Base-by-base conservation (phyloP, 1,284 basidiomycete species). In the Acaromyces ingoldii region DNA sequence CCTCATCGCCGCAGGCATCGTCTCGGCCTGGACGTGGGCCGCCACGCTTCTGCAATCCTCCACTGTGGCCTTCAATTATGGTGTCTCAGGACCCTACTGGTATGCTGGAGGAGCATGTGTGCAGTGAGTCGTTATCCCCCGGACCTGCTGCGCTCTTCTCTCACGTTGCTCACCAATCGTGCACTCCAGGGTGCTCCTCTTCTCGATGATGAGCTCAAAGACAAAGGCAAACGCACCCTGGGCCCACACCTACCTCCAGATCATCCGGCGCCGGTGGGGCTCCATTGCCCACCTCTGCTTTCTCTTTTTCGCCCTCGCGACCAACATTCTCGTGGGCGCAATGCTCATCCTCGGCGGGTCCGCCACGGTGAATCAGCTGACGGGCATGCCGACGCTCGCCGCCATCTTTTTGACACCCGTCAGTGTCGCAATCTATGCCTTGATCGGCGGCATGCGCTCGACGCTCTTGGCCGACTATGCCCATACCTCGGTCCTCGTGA, bases 1-100 rank as follows among this genome's bases (percentile, higher is more conserved):
- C 6, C 79, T 95, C 37, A 91, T 93, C 54, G 91, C 90, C 0
- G 83, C 88, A 9, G 90, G 89, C 6, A 91, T 93, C 58, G 88
- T 92, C 11, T 82, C 63, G 7, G 69, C 69, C 1, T 66, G 67
- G 68, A 70, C 67, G n/a, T 67, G 72, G 75, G 67, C 71, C 1
- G 76, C 81, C 0, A 84, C 83, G 0, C 77, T 85, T 0, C 76
- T 84, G 7, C 82, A 83, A 60, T 81, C 80, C 2, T 80, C 80
- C 46, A 22, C 47, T 11, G 24, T 19, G 29, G 22, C 38, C 0
- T 92, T 91, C 76, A 86, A 85, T 72, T 89, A 85, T 65, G 89
- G 89, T 17, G 39, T 57, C 36, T 39, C 49, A 26, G 57, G 54
- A 5, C 53, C 47, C 24, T 42, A 33, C 24, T 31, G 26, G 40